Conservation (phyloP, 129 eudicot species). For the Centella asiatica region DNA sequence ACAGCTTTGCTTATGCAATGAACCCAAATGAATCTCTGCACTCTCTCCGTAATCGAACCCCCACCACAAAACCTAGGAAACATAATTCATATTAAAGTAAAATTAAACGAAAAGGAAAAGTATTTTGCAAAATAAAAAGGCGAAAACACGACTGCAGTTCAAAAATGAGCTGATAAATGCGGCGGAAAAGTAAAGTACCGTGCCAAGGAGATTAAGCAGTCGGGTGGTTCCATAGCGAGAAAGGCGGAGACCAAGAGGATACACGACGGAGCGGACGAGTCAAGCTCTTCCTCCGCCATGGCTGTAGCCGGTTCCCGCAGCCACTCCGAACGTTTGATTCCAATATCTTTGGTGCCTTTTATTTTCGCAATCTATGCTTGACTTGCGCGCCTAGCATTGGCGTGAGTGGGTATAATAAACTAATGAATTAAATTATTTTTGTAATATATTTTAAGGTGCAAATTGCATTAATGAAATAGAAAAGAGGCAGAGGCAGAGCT, state of each 20-base stretch:
- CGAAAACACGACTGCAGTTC: too few relatives aligned
- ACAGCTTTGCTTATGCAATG: slow-evolving; percentile 55
- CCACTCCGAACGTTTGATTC: too few relatives aligned
- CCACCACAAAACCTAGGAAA: slow-evolving; percentile 56
- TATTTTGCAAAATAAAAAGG: too few relatives aligned
- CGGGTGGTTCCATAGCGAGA: slow-evolving; percentile 79
- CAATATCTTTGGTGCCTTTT: too few relatives aligned
- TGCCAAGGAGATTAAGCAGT: slow-evolving; percentile 51
- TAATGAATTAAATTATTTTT: too few relatives aligned
- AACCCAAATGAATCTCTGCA: slow-evolving; percentile 67
- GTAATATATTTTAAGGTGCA: too few relatives aligned
- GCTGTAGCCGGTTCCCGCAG: background rate
- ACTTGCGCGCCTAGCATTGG: too few relatives aligned
- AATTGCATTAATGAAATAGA: too few relatives aligned
- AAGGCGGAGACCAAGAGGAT: slow-evolving; percentile 61
- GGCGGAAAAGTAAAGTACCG: slow-evolving; percentile 22
- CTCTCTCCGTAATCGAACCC: slow-evolving; percentile 66
- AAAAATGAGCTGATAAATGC: background rate
- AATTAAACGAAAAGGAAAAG: background rate
- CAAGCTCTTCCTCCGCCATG: slow-evolving; percentile 33
- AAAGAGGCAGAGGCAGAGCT: too few relatives aligned
- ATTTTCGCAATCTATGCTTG: too few relatives aligned
- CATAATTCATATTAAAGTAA: background rate
- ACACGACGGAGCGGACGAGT: slow-evolving; percentile 26
- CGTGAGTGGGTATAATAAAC: too few relatives aligned